Evolutionary conservation across 1,284 basidiomycete species (phyloP).

Genomic region (Boletus nobilissimus): DNA sequence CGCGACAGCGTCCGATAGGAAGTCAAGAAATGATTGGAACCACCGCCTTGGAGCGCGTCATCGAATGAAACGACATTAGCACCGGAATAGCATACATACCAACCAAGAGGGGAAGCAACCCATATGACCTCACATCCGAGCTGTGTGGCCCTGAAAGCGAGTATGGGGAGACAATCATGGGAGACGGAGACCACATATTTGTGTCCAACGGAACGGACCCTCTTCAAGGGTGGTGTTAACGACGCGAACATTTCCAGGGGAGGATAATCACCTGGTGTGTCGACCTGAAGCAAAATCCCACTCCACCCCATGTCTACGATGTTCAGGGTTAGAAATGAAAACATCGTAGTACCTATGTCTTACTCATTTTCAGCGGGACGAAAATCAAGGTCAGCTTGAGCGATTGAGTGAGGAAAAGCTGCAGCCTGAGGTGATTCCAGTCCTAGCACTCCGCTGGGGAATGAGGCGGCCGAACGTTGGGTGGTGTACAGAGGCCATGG

Average conservation of each 20-base stretch:
- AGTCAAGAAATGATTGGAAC: not conserved
- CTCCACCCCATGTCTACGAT: not conserved
- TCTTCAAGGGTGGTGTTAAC: not conserved
- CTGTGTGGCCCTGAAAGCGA: not conserved
- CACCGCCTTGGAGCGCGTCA: not conserved
- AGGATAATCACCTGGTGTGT: not conserved
- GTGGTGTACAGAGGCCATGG: not conserved
- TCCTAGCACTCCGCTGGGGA: not conserved
- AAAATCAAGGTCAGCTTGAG: not conserved
- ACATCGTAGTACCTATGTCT: not conserved
- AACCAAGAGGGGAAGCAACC: not conserved
- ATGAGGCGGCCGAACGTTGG: not conserved
- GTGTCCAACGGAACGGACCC: not conserved
- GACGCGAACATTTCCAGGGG: not conserved
- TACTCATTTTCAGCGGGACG: not conserved
- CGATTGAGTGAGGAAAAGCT: not conserved
- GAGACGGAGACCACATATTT: slow-evolving; percentile 4
- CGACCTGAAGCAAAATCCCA: not conserved
- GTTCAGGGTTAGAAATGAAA: not conserved
- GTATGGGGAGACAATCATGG: not conserved
- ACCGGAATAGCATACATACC: slow-evolving; percentile 11
- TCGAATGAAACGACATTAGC: not conserved
- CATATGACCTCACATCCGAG: not conserved
- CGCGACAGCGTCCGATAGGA: not conserved
- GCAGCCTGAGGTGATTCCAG: not conserved